Conservation (phyloP, 1,284 basidiomycete genomes). For the Fomitopsis pinicola region DNA sequence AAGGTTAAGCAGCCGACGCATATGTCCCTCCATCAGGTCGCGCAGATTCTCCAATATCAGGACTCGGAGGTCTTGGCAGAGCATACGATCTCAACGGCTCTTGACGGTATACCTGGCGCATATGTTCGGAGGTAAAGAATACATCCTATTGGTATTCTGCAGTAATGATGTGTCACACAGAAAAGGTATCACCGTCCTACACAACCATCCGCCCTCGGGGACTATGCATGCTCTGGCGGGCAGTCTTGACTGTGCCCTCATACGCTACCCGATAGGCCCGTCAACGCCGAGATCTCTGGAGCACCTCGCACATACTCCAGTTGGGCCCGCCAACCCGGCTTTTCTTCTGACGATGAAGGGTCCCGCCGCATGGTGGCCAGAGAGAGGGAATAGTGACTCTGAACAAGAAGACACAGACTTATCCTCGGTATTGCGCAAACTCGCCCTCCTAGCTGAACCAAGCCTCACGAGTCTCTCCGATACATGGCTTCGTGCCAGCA, state of each 20-base stretch:
- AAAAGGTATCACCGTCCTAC: neutral
- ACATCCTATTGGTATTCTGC: neutral
- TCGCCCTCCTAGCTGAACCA: neutral
- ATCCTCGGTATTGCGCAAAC: neutral
- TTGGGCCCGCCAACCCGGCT: neutral
- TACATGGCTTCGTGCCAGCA: neutral
- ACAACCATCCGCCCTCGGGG: neutral
- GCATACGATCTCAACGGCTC: neutral
- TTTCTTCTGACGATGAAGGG: neutral
- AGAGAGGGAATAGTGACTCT: neutral
- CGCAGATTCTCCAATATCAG: neutral
- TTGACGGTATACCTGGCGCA: neutral
- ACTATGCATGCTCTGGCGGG: neutral
- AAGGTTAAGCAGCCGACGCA: neutral
- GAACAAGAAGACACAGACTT: neutral
- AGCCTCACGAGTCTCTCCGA: neutral
- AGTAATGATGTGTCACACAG: constrained; percentile 2
- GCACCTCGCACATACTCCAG: neutral
- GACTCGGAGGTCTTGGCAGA: neutral
- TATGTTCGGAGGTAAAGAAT: neutral
- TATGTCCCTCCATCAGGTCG: neutral
- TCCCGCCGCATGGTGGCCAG: neutral
- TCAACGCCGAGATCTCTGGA: neutral
- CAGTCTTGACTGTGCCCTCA: neutral
- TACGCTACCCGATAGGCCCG: neutral